Percentiles rank a stretch among this genome's conserved stretches.
phyloP scores from a whole-genome alignment of 2,329 filamentous ascomycete genomes.

The Ophiostoma piceae region DNA sequence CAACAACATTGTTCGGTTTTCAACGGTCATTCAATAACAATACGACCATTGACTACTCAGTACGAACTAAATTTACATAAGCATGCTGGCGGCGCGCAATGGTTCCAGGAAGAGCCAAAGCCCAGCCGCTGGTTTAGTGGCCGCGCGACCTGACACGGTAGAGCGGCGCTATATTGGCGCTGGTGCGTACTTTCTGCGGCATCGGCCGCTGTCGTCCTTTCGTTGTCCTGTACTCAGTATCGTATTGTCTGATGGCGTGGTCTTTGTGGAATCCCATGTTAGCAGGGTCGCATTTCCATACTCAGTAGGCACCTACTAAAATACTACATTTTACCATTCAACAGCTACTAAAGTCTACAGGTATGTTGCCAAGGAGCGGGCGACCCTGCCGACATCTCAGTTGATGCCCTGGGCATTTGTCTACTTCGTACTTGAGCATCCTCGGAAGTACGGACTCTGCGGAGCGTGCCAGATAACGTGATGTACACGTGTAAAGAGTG shows the following conservation, averaged over 20 bases:
- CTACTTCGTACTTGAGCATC: neutral
- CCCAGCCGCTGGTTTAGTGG: neutral
- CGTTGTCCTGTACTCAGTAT: too few relatives aligned
- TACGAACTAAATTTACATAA: neutral
- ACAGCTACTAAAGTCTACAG: too few relatives aligned
- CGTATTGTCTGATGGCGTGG: neutral
- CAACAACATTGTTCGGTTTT: too few relatives aligned
- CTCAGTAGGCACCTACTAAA: neutral
- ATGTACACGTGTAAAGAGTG: too few relatives aligned
- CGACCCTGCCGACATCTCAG: neutral
- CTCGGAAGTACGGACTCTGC: neutral
- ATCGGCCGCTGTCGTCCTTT: neutral
- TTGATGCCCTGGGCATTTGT: neutral
- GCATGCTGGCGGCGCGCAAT: constrained; percentile 20
- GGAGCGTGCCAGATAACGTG: neutral
- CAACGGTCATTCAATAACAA: too few relatives aligned
- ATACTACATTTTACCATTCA: neutral
- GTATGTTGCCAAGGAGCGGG: neutral
- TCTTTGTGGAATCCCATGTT: neutral
- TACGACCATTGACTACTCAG: too few relatives aligned
- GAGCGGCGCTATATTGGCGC: constrained; percentile 1
- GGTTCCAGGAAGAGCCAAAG: constrained; percentile 18
- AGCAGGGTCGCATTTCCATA: neutral
- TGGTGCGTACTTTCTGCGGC: neutral
- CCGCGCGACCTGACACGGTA: neutral